Evolutionary conservation across 179 eudicot species (phyloP).

Genomic region (Gypsophila paniculata): DNA sequence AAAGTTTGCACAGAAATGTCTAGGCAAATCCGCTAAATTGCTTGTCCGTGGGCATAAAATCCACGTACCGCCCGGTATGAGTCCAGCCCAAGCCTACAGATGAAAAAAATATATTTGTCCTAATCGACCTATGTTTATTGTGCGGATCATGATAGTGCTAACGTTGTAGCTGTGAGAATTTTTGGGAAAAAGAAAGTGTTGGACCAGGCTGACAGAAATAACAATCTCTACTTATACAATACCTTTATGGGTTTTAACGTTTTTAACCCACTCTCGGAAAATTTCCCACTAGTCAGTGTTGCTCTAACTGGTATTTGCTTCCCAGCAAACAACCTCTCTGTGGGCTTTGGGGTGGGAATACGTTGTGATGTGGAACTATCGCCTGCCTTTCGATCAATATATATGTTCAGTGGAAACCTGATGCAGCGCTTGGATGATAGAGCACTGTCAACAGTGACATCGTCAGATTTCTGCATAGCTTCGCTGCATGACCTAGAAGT

Average conservation of each 20-base stretch:
- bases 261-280: constrained; percentile 50
- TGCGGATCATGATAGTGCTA: background rate
- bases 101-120: background rate
- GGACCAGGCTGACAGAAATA: background rate
- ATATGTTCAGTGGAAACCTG: constrained; percentile 54
- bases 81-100: too few relatives aligned
- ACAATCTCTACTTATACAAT: background rate
- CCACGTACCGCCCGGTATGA: too few relatives aligned
- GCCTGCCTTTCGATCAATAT: constrained; percentile 69
- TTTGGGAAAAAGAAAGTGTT: constrained; percentile 6
- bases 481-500: constrained; percentile 73
- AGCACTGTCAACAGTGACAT: constrained; percentile 78
- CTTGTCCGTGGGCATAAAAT: too few relatives aligned
- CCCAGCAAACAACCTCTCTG: constrained; percentile 71
- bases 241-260: constrained; percentile 49
- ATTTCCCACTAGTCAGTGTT: constrained; percentile 37
- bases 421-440: constrained; percentile 63
- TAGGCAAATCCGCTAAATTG: too few relatives aligned
- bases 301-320: constrained; percentile 79
- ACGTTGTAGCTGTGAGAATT: background rate
- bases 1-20: too few relatives aligned
- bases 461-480: constrained; percentile 78
- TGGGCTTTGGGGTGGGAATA: constrained; percentile 49
- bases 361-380: constrained; percentile 76
- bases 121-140: background rate